Base-by-base conservation (phyloP, 805 yeast genomes). In the Candida montana region DNA sequence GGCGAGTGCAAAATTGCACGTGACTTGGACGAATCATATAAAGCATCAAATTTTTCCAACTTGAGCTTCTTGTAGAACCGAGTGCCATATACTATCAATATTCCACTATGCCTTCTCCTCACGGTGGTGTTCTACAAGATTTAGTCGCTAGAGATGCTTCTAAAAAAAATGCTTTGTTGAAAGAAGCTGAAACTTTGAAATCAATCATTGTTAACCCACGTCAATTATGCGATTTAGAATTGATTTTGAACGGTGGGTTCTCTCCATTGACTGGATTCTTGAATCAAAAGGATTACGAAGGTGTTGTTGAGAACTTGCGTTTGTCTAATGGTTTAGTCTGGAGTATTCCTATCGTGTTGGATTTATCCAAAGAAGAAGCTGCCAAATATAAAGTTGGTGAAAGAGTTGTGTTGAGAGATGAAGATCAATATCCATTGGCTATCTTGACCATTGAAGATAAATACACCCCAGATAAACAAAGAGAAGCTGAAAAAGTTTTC, bases 301-400 rank as follows among this genome's bases (percentile, higher is more conserved):
- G 79, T 6, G 90, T 83, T 20, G 86, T 83, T 23, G 64, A 72
- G 36, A 71, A 79, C 42, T 67, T 88, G 69, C 77, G 96, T 55
- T 72, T 90, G 28, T 64, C 83, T 8, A 72, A 77, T 35, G 96
- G 96, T 16, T 68, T 79, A 41, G 71, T 90, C 49, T 90, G 95
- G 90, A 77, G 96, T 17, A 88, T 90, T 57, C 98, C 98, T 39
- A 90, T 90, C 63, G 89, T 87, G 41, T 70, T 91, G 44, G 98
- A 90, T 59, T 85, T 89, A 3, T 62, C 75, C 41, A 66, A 69
- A 49, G 54, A 62, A 12, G 67, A 60, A 32, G 70, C 83, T 40
- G 61, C 68, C 33, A 48, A 58, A 37, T 67, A 75, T 47, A 44
- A 67, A 32, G 62, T 67, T 10, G 84, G 85, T 38, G 76, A 82